A percentile compares a stretch with the other conserved stretches of the same genome.
phyloP scores from a whole-genome alignment of 2,329 filamentous ascomycete genomes.

The Hypomyces perniciosus region DNA sequence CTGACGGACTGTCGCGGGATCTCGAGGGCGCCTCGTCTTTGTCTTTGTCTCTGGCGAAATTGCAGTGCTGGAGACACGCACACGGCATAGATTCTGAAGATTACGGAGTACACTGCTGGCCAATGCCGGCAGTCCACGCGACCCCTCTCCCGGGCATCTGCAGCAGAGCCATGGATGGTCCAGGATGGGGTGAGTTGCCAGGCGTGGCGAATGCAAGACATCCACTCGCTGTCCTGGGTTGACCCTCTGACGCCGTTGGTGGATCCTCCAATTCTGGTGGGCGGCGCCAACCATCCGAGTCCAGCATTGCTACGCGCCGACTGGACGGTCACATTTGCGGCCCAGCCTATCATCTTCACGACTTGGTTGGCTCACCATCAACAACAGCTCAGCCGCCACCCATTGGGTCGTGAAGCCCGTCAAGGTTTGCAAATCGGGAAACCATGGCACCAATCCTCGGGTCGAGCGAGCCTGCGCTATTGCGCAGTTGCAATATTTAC shows the following conservation, averaged over 20 bases:
- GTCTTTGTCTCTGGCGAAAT: background rate
- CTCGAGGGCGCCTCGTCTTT: constrained; percentile 1
- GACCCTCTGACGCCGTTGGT: constrained; percentile 33
- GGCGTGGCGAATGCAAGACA: constrained; percentile 29
- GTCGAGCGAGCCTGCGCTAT: constrained; percentile 15
- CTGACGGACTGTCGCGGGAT: background rate
- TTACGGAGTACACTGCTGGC: constrained; percentile 14
- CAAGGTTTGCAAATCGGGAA: constrained; percentile 12
- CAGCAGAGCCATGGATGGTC: constrained; percentile 20
- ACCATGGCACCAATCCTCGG: constrained; percentile 13
- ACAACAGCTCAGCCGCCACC: constrained; percentile 16
- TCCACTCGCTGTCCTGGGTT: constrained; percentile 36
- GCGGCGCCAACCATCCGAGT: constrained; percentile 32
- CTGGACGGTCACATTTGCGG: constrained; percentile 24
- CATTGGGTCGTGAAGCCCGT: constrained; percentile 11
- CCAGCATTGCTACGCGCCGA: constrained; percentile 29
- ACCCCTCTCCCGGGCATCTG: constrained; percentile 21
- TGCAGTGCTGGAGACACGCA: background rate
- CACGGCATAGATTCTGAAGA: background rate
- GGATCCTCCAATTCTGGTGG: constrained; percentile 30
- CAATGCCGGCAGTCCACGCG: constrained; percentile 30
- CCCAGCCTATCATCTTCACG: constrained; percentile 27
- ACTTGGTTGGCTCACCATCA: constrained; percentile 18
- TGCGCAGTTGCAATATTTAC: constrained; percentile 11
- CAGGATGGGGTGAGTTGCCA: background rate